Conservation (phyloP, 805 yeast genomes). For the Brettanomyces naardenensis region DNA sequence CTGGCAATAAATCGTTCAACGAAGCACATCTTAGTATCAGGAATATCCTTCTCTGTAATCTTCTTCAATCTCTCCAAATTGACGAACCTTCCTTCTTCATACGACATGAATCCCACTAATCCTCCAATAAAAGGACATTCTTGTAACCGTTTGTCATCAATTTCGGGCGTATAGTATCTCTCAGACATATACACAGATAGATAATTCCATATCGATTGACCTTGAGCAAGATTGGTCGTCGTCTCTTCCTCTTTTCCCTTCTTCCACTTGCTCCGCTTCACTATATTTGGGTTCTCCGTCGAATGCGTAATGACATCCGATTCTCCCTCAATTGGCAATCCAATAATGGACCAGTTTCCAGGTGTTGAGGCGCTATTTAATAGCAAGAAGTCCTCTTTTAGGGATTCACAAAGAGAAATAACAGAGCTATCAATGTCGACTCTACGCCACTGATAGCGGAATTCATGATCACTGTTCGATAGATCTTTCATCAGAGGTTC, state of each 20-base stretch:
- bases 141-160: slow-evolving; percentile 21
- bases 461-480: slow-evolving; percentile 3
- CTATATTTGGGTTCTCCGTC: slow-evolving; percentile 30
- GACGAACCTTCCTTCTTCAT: slow-evolving; percentile 71
- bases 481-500: slow-evolving; percentile 18
- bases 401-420: slow-evolving; percentile 25
- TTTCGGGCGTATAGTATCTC: slow-evolving; percentile 22
- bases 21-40: slow-evolving; percentile 71
- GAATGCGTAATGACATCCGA: slow-evolving; percentile 56
- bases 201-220: slow-evolving; percentile 36
- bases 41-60: slow-evolving; percentile 34
- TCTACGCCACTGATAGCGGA: slow-evolving; percentile 10
- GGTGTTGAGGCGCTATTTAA: slow-evolving; percentile 77
- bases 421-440: slow-evolving; percentile 1
- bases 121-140: slow-evolving; percentile 87
- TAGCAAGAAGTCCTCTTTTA: slow-evolving; percentile 42
- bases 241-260: slow-evolving; percentile 1
- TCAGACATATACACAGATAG: slow-evolving; percentile 41
- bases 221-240: slow-evolving; percentile 21
- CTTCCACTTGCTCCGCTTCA: slow-evolving; percentile 26
- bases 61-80: slow-evolving; percentile 27
- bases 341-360: slow-evolving; percentile 84
- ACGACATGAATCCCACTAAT: slow-evolving; percentile 73
- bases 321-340: slow-evolving; percentile 43
- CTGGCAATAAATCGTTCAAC: slow-evolving; percentile 56